phyloP scores from a whole-genome alignment of 2,329 filamentous ascomycete species.

The Beauveria caledonica region DNA sequence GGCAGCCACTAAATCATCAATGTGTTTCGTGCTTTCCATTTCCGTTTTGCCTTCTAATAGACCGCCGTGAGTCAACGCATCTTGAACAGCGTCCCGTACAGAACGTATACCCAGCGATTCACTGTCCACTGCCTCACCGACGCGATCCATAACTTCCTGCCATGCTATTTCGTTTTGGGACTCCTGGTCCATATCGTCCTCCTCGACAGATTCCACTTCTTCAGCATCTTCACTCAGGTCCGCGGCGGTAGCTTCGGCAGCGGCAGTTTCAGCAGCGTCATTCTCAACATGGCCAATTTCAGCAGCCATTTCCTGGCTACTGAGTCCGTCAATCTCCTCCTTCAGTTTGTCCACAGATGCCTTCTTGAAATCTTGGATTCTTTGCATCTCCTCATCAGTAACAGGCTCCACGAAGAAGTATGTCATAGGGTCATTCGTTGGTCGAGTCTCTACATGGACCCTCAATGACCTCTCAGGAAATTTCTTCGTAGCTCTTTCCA shows the following conservation, averaged over 20 bases:
- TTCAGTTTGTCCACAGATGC: constrained; percentile 63
- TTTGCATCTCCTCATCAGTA: constrained; percentile 58
- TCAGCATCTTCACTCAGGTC: constrained; percentile 10
- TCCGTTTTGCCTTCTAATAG: constrained; percentile 38
- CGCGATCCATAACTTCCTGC: constrained; percentile 46
- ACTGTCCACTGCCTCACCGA: constrained; percentile 49
- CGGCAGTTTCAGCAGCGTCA: constrained; percentile 12
- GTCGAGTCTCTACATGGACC: constrained; percentile 72
- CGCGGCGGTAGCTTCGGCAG: constrained; percentile 13
- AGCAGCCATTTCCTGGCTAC: constrained; percentile 23
- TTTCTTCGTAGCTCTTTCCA: constrained; percentile 64
- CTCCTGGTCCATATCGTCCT: constrained; percentile 16
- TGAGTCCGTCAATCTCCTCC: constrained; percentile 47
- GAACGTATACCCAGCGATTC: constrained; percentile 44
- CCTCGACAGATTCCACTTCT: constrained; percentile 13
- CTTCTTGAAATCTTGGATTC: constrained; percentile 62
- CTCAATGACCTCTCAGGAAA: constrained; percentile 73
- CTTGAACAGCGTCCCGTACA: constrained; percentile 46
- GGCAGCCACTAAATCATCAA: constrained; percentile 43
- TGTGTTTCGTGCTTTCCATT: constrained; percentile 38
- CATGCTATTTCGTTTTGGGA: constrained; percentile 34
- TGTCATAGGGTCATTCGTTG: constrained; percentile 56
- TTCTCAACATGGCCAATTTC: constrained; percentile 13
- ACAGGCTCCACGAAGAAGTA: constrained; percentile 89
- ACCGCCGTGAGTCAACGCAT: constrained; percentile 47